These are phyloP conservation scores for Yarrowia bubula DNA, from an alignment of 805 yeast genomes.

Conservation along the genomic window DNA sequence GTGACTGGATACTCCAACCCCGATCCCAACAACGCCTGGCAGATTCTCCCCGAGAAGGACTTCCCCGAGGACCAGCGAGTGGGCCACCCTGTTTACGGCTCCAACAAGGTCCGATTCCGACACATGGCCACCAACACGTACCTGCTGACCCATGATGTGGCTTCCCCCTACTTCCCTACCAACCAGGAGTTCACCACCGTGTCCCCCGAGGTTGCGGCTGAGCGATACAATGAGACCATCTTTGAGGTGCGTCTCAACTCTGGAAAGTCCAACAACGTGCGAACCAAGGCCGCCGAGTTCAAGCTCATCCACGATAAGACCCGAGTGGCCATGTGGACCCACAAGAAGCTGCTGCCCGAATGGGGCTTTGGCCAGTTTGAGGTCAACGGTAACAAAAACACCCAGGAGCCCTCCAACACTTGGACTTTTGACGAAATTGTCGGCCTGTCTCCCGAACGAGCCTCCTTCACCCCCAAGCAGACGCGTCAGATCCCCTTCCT, in stretches of 20 bases:
- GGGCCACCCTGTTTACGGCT: constrained; percentile 57
- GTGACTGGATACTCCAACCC: constrained; percentile 66
- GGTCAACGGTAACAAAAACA: constrained; percentile 89
- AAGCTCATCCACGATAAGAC: constrained; percentile 80
- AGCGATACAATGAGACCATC: constrained; percentile 64
- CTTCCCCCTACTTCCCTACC: constrained; percentile 89
- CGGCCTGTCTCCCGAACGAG: constrained; percentile 62
- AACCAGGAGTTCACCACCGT: constrained; percentile 89
- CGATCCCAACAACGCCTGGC: constrained; percentile 76
- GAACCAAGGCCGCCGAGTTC: constrained; percentile 67
- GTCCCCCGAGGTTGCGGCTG: constrained; percentile 55
- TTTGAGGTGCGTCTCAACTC: constrained; percentile 67
- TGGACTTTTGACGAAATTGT: constrained; percentile 77
- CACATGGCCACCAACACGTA: constrained; percentile 79
- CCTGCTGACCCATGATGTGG: constrained; percentile 89
- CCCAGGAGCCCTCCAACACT: constrained; percentile 59
- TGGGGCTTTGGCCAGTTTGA: constrained; percentile 95
- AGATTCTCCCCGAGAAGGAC: constrained; percentile 63
- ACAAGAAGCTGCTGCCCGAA: constrained; percentile 81
- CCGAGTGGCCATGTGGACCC: constrained; percentile 92
- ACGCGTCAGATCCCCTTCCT: constrained; percentile 68
- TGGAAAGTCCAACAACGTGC: constrained; percentile 52
- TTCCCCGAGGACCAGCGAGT: constrained; percentile 43
- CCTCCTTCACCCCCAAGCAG: constrained; percentile 60
- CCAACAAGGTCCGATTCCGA: constrained; percentile 72